A percentile compares a stretch with the other conserved stretches of the same genome.
Conservation (phyloP, 73 alveolate species). For the Uronychia setigera region DNA sequence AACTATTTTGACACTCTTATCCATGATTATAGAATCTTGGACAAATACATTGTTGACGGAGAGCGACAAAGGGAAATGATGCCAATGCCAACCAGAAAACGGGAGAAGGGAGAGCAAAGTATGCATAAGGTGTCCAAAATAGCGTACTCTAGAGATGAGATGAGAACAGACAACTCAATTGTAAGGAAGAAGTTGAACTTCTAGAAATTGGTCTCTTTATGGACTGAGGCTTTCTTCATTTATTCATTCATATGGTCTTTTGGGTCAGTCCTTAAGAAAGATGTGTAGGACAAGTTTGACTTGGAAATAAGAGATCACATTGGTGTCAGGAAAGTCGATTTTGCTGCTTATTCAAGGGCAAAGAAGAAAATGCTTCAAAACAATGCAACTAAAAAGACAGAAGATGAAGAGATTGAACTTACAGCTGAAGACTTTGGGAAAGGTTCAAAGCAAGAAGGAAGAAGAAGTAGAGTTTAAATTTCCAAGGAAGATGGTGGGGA, state of each 20-base stretch:
- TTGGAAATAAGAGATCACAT: constrained; percentile 25
- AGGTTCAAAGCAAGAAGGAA: not conserved
- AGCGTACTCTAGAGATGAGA: constrained; percentile 23
- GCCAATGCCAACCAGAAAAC: not conserved
- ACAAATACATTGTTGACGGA: not conserved
- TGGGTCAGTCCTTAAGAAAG: constrained; percentile 66
- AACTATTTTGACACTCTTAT: constrained; percentile 19
- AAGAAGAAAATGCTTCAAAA: constrained; percentile 16
- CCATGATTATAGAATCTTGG: constrained; percentile 42
- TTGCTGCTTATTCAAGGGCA: constrained; percentile 12
- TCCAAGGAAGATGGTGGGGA: not conserved
- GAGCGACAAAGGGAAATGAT: not conserved
- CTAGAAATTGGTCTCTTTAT: constrained; percentile 26
- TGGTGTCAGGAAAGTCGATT: constrained; percentile 25
- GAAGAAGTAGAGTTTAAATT: not conserved
- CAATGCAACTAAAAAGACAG: constrained; percentile 11
- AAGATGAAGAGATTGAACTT: not conserved
- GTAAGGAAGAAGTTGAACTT: constrained; percentile 2
- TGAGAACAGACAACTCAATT: constrained; percentile 34
- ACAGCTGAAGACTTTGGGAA: not conserved
- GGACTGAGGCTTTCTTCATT: constrained; percentile 87
- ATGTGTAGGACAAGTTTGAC: constrained; percentile 37
- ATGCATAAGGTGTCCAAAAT: not conserved
- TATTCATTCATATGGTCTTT: constrained; percentile 96
- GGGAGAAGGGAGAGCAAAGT: not conserved